phyloP scores from a whole-genome alignment of 1,139 yeast species.

The Geotrichum histeridarum region DNA sequence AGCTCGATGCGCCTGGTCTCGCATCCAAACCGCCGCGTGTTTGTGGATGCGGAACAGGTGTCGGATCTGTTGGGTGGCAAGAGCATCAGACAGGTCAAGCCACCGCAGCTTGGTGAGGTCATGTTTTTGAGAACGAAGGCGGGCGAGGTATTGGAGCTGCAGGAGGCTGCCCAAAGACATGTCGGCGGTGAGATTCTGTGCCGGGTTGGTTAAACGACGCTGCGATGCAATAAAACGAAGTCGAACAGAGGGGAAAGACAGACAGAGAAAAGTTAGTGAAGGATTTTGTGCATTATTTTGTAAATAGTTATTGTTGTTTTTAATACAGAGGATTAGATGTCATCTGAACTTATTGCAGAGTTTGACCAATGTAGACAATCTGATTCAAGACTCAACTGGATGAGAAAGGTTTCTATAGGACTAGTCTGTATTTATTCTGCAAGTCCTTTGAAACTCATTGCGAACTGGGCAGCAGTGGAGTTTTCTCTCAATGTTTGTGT shows the following conservation, averaged over 20 bases:
- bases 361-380: too few relatives aligned
- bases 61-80: slow-evolving; percentile 71
- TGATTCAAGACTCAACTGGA: too few relatives aligned
- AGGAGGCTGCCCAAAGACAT: slow-evolving; percentile 76
- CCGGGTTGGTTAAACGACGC: slow-evolving; percentile 52
- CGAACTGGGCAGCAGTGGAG: too few relatives aligned
- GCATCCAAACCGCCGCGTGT: slow-evolving; percentile 76
- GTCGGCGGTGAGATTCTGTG: slow-evolving; percentile 76
- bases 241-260: not conserved
- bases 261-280: not conserved
- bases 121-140: slow-evolving; percentile 54
- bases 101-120: slow-evolving; percentile 86
- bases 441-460: too few relatives aligned
- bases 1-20: slow-evolving; percentile 68
- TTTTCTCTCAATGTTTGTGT: too few relatives aligned
- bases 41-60: slow-evolving; percentile 59
- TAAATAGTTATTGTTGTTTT: not conserved
- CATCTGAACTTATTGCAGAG: too few relatives aligned
- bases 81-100: slow-evolving; percentile 67
- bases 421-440: too few relatives aligned
- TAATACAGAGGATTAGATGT: too few relatives aligned
- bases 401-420: too few relatives aligned
- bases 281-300: not conserved
- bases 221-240: not conserved
- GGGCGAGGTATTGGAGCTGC: slow-evolving; percentile 60